These are phyloP conservation scores for Nakataea oryzae DNA, from an alignment of 2,329 filamentous ascomycete species.

Conservation along the genomic window DNA sequence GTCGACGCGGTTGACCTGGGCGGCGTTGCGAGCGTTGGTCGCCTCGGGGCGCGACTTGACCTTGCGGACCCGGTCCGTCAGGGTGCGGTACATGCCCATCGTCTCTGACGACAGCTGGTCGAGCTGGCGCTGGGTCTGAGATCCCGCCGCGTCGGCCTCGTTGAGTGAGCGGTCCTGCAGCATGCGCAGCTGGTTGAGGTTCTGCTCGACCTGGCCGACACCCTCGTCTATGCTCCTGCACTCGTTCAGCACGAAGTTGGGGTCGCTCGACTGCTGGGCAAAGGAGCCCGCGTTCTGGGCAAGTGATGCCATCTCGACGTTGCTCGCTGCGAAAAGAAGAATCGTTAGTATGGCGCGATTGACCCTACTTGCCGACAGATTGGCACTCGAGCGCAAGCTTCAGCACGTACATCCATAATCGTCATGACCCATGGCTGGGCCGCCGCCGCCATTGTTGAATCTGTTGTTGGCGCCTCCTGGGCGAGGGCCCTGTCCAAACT, in stretches of 20 bases:
- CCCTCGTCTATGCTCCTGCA: conserved; percentile 70
- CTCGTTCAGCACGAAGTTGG: conserved; percentile 74
- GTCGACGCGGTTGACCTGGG: conserved; percentile 75
- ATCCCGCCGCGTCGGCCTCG: conserved; percentile 61
- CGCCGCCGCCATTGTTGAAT: conserved; percentile 8
- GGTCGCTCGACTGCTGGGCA: conserved; percentile 34
- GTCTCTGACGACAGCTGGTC: conserved; percentile 67
- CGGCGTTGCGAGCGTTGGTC: conserved; percentile 59
- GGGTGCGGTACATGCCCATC: conserved; percentile 69
- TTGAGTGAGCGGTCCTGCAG: conserved; percentile 63
- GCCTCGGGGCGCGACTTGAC: conserved; percentile 77
- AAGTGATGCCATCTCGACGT: conserved; percentile 64
- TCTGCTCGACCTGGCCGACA: conserved; percentile 63
- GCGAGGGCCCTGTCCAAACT: conserved; percentile 18
- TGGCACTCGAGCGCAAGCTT: neutral
- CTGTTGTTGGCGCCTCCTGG: conserved; percentile 11
- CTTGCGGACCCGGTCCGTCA: conserved; percentile 68
- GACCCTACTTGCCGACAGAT: too few relatives aligned
- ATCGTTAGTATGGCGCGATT: neutral
- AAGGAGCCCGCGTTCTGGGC: conserved; percentile 38
- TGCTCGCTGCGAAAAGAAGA: conserved; percentile 22
- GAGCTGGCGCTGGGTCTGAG: conserved; percentile 57
- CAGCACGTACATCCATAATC: conserved; percentile 23
- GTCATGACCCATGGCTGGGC: conserved; percentile 21
- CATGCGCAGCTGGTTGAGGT: conserved; percentile 60